Conservation (phyloP, 768 basidiomycete species). For the Phylloporus sp. region DNA sequence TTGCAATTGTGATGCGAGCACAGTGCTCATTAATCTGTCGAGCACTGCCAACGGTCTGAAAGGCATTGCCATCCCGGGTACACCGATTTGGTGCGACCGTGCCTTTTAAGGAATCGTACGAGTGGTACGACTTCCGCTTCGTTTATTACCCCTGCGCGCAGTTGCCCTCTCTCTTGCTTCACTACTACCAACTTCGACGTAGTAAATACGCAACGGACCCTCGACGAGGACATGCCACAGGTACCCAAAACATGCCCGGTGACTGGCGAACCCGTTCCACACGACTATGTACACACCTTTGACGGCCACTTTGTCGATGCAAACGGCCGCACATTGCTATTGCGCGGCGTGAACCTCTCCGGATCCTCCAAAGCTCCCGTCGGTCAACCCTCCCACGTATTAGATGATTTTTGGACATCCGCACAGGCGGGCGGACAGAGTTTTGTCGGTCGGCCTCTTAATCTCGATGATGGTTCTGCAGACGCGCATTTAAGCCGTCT, state of each 20-base stretch:
- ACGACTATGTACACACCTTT: constrained; percentile 56
- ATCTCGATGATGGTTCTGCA: constrained; percentile 79
- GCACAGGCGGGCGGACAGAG: constrained; percentile 64
- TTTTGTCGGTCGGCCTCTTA: constrained; percentile 75
- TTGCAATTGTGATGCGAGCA: neutral
- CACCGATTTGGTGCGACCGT: neutral
- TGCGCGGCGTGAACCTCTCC: constrained; percentile 94
- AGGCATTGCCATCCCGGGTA: too few species aligned
- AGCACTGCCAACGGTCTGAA: constrained; percentile 4
- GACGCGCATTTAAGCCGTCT: constrained; percentile 84
- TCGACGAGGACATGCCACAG: constrained; percentile 18
- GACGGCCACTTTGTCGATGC: constrained; percentile 69
- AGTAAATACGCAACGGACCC: neutral
- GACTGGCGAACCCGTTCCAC: constrained; percentile 12
- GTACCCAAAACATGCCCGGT: constrained; percentile 16
- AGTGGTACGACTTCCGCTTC: constrained; percentile 18
- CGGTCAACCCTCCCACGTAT: constrained; percentile 58
- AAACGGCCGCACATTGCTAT: constrained; percentile 67
- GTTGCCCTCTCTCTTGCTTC: neutral
- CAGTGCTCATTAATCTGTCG: constrained; percentile 6
- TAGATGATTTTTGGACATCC: constrained; percentile 77
- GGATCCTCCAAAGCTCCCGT: constrained; percentile 84
- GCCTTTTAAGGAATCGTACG: constrained; percentile 9
- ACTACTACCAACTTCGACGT: neutral
- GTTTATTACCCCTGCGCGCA: neutral